phyloP scores from a whole-genome alignment of 345 rosid genomes.

The Viola odorata region DNA sequence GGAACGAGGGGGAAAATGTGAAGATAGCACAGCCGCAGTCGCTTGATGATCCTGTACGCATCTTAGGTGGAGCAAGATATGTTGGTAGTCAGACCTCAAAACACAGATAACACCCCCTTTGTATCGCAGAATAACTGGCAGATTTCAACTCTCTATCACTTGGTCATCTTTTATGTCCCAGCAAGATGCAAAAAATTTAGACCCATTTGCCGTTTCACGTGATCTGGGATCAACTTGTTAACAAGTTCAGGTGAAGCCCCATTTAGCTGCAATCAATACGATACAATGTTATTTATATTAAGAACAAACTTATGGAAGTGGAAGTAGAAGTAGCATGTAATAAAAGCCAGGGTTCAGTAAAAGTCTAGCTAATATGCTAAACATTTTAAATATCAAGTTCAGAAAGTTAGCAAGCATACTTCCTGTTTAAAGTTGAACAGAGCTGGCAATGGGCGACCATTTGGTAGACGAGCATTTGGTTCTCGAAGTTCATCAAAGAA shows the following conservation, averaged over 20 bases:
- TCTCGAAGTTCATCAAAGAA: slow-evolving; percentile 36
- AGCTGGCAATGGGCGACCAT: slow-evolving; percentile 25
- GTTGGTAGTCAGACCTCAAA: slow-evolving; percentile 32
- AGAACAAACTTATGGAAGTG: background rate
- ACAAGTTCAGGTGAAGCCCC: slow-evolving; percentile 76
- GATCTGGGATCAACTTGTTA: slow-evolving; percentile 79
- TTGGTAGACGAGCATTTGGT: slow-evolving; percentile 29
- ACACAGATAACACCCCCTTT: slow-evolving; percentile 24
- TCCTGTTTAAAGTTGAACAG: slow-evolving; percentile 49
- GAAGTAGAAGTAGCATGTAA: too few relatives aligned
- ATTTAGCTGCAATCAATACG: slow-evolving; percentile 38
- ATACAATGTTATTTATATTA: background rate
- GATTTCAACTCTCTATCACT: slow-evolving; percentile 13
- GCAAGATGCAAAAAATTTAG: slow-evolving; percentile 62
- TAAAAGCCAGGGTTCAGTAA: background rate
- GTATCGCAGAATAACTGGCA: slow-evolving; percentile 23
- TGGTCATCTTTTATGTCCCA: slow-evolving; percentile 42
- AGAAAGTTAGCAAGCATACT: slow-evolving; percentile 28
- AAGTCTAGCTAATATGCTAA: too few relatives aligned
- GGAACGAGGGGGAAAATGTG: slow-evolving; percentile 14
- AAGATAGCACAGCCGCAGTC: slow-evolving; percentile 23
- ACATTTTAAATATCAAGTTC: too few relatives aligned
- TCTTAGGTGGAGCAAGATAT: slow-evolving; percentile 22
- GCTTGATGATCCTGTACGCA: slow-evolving; percentile 19
- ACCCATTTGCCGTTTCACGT: slow-evolving; percentile 72